These are phyloP conservation scores for Fusarium xylarioides DNA, from an alignment of 2,329 filamentous ascomycete species.

Conservation along the genomic window DNA sequence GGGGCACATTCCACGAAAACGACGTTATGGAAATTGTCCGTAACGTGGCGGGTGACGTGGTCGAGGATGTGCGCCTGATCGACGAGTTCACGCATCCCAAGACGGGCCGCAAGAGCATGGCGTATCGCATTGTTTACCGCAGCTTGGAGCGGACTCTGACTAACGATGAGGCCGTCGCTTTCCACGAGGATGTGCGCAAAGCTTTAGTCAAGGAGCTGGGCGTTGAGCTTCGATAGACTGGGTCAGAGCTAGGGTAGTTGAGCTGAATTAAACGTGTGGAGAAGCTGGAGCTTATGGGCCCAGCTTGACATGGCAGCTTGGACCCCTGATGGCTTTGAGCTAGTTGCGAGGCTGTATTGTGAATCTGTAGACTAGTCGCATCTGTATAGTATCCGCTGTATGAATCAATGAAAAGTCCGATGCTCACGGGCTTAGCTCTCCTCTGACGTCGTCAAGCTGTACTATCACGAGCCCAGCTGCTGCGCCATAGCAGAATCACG, in stretches of 20 bases:
- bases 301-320: slow-evolving; percentile 28
- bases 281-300: slow-evolving; percentile 30
- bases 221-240: slow-evolving; percentile 66
- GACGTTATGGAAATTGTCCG: slow-evolving; percentile 97
- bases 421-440: background rate
- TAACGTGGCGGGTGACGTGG: slow-evolving; percentile 80
- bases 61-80: slow-evolving; percentile 85
- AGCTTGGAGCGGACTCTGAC: slow-evolving; percentile 91
- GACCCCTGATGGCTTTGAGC: slow-evolving; percentile 1
- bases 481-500: slow-evolving; percentile 21
- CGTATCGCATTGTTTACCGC: slow-evolving; percentile 93
- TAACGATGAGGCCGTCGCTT: slow-evolving; percentile 78
- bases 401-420: background rate
- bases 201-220: slow-evolving; percentile 76
- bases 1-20: slow-evolving; percentile 82
- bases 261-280: slow-evolving; percentile 34
- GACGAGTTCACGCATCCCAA: slow-evolving; percentile 92
- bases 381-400: slow-evolving; percentile 6
- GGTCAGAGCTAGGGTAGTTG: background rate
- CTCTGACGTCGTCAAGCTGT: slow-evolving; percentile 4
- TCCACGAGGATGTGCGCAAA: slow-evolving; percentile 75
- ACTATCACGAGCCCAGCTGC: slow-evolving; percentile 7
- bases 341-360: slow-evolving; percentile 16
- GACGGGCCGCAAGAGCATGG: slow-evolving; percentile 83
- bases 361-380: slow-evolving; percentile 27